Percentiles rank a stretch among this genome's conserved stretches.
Conservation (phyloP, 2,329 filamentous ascomycete species). For the Macrophomina phaseolina region DNA sequence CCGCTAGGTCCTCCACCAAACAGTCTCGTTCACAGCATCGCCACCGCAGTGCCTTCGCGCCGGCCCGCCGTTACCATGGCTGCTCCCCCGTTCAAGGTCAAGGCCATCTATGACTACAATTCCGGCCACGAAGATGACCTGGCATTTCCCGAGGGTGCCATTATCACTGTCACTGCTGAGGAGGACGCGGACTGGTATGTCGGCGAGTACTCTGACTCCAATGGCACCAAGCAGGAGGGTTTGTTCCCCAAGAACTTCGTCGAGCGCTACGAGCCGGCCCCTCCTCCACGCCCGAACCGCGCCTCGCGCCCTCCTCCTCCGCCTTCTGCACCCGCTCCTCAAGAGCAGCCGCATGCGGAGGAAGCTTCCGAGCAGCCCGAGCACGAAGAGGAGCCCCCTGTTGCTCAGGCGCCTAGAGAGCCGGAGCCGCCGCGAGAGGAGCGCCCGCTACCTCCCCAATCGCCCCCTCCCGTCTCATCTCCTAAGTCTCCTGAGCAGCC, state of each 20-base stretch:
- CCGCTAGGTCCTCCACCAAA: background rate
- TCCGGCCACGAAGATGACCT: slow-evolving; percentile 96
- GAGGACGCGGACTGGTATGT: slow-evolving; percentile 95
- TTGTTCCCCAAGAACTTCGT: slow-evolving; percentile 98
- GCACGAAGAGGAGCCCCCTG: slow-evolving; percentile 15
- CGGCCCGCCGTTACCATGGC: slow-evolving; percentile 22
- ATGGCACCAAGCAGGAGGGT: slow-evolving; percentile 77
- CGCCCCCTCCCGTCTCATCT: slow-evolving; percentile 42
- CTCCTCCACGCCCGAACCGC: slow-evolving; percentile 83
- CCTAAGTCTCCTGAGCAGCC: slow-evolving; percentile 48
- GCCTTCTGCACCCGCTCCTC: slow-evolving; percentile 40
- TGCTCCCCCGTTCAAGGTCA: slow-evolving; percentile 75
- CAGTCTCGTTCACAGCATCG: background rate
- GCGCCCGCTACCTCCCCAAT: slow-evolving; percentile 30
- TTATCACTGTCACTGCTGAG: slow-evolving; percentile 91
- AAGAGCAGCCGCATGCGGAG: slow-evolving; percentile 22
- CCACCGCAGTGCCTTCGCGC: slow-evolving; percentile 18
- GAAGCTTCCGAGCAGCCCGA: slow-evolving; percentile 21
- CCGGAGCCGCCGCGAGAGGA: slow-evolving; percentile 18
- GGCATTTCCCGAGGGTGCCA: slow-evolving; percentile 80
- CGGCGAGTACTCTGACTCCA: slow-evolving; percentile 81
- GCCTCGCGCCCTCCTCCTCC: slow-evolving; percentile 58
- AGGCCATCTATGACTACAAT: slow-evolving; percentile 91
- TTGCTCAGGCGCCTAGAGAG: slow-evolving; percentile 9
- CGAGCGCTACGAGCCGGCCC: slow-evolving; percentile 89